Base-by-base conservation (phyloP, 768 basidiomycete species). In the Termitomyces sp. region DNA sequence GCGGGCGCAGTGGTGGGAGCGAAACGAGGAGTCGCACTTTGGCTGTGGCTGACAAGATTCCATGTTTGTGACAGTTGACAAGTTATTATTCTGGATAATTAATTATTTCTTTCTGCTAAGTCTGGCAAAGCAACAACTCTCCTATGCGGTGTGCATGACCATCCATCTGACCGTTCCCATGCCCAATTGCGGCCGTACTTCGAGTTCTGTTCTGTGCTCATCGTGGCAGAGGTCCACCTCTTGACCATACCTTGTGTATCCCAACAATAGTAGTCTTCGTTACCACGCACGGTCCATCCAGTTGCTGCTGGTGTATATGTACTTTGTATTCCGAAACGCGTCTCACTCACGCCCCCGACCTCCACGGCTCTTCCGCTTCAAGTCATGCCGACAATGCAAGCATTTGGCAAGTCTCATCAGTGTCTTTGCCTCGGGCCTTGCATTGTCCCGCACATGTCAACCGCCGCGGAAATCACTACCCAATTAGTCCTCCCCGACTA, bases 1-100 rank as follows among this genome's bases (percentile, higher is more conserved):
- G 67, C 68, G 67, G 76, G 75, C 70, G 74, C 76, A 79, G 77
- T 80, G 79, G 82, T 79, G 79, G 81, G 79, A 76, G 78, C 75
- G 78, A 79, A 78, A 74, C 76, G 76, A 74, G 71, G 70, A 72
- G 72, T 74, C 74, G 75, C 69, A 69, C 72, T 74, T 62, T 70
- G 71, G 69, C 67, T 73, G 73, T 76, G 75, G 75, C 75, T 75
- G 73, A 76, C 73, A 68, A 73, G 68, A 67, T 69, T 68, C 64
- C 67, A 69, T 77, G 76, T 77, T 77, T 76, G 72, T 71, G 61
- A 66, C 64, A 74, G 74, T 76, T 74, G 72, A 72, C 74, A 71
- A 61, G 62, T 53, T 60, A 46, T 31, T 46, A 42, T 50, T 29
- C n/a, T 41, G 20, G 39, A 41, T 41, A 39, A 26, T 64, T 64